Evolutionary conservation across 352 stramenopile genomes (phyloP), one percentile per base, ranked within the genome.

Genomic region (Elongisporangium prolatum): DNA sequence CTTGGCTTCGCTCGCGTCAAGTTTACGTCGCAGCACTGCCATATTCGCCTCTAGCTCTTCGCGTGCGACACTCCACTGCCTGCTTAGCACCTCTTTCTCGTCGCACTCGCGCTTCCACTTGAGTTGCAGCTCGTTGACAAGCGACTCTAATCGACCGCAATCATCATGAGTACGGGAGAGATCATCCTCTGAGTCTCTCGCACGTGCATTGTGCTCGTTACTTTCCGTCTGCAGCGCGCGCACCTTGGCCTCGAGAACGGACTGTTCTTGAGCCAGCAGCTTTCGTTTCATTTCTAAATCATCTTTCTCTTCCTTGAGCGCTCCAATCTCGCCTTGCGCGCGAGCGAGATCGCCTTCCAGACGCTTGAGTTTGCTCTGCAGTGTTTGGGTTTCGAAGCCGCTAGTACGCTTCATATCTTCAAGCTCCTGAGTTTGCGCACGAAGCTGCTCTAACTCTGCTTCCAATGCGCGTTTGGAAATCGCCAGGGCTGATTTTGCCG

Each of bases 291-390:
- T 48, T 8, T 69, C 54, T 6, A 78, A 7, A 1, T 21, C 50
- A 4, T 74, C 62, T 14, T 73, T 73, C 4, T 75, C 70, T 17
- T 75, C 53, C 14, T 71, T 63, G 0, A 63, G 49, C 4, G 44
- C 20, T 34, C 66, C 59, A 2, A 74, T n/a, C 37, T 81, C 69
- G 0, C 57, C 58, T 4, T 52, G 57, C 13, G 66, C 44, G 1
- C 50, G 52, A 5, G 64, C 63, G n/a, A 75, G 5, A 9, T 81
- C 71, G 21, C 38, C 59, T 56, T 86, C 73, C 10, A 72, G 16
- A 10, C 72, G 57, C 49, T 72, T 75, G 14, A 71, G 17, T 55
- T 71, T 69, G 37, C 63, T 68, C 16, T 77, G 60, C 2, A 67
- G 48, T 0, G 69, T 60, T n/a, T 80, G 71, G 2, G 58, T 52